A percentile compares a stretch with the other conserved stretches of the same genome.
These are phyloP conservation scores for Neofusicoccum cordaticola DNA, from an alignment of 2,329 filamentous ascomycete species.

Conservation along the genomic window DNA sequence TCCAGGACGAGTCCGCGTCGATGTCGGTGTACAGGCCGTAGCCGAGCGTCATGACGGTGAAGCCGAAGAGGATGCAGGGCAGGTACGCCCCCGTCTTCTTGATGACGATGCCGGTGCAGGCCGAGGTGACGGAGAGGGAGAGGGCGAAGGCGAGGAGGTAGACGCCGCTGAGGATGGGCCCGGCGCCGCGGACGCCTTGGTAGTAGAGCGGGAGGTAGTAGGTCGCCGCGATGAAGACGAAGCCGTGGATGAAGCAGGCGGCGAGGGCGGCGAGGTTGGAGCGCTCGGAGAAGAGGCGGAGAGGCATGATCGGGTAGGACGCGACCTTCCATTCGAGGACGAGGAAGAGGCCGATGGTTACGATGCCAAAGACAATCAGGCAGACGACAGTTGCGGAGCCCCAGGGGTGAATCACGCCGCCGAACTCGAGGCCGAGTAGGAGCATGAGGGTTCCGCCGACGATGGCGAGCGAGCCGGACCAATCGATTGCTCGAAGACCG, in stretches of 20 bases:
- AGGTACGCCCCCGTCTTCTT: constrained; percentile 47
- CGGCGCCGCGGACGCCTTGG: constrained; percentile 68
- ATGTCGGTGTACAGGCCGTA: constrained; percentile 40
- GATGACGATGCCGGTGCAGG: constrained; percentile 52
- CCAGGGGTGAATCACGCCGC: constrained; percentile 75
- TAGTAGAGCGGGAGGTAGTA: constrained; percentile 88
- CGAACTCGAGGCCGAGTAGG: constrained; percentile 80
- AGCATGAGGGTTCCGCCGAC: constrained; percentile 81
- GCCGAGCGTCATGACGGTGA: constrained; percentile 36
- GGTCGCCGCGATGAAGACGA: constrained; percentile 71
- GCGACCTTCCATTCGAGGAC: constrained; percentile 71
- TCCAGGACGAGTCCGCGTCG: constrained; percentile 31
- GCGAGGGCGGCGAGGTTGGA: constrained; percentile 65
- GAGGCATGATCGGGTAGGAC: constrained; percentile 74
- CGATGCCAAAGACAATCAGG: constrained; percentile 69
- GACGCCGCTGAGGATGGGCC: constrained; percentile 69
- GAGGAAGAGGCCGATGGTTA: constrained; percentile 64
- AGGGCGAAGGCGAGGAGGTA: constrained; percentile 71
- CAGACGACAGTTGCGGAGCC: constrained; percentile 71
- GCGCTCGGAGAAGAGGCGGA: constrained; percentile 64
- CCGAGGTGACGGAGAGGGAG: constrained; percentile 63
- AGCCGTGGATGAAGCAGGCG: constrained; percentile 70
- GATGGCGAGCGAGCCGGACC: constrained; percentile 63
- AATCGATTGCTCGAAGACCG: constrained; percentile 64
- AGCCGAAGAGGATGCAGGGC: constrained; percentile 37